These are phyloP conservation scores for Candida xyloterini DNA, from an alignment of 805 yeast species.

Conservation along the genomic window DNA sequence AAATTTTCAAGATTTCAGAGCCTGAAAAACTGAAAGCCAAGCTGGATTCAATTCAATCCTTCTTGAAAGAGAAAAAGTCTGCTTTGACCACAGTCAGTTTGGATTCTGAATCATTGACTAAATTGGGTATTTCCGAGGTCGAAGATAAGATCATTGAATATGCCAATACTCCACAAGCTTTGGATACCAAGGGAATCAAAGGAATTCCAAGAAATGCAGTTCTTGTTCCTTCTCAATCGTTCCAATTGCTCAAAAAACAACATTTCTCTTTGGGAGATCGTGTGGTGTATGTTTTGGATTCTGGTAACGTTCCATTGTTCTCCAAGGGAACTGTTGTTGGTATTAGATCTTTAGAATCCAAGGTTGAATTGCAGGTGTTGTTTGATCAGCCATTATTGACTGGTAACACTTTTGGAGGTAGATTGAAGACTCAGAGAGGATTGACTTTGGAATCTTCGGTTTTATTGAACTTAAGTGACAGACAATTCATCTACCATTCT, in stretches of 20 bases:
- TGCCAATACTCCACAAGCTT: conserved; percentile 42
- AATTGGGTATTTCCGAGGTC: conserved; percentile 59
- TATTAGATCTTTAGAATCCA: conserved; percentile 52
- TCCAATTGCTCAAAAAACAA: conserved; percentile 70
- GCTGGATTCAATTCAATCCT: conserved; percentile 33
- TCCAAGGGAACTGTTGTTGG: conserved; percentile 89
- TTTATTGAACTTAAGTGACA: conserved; percentile 70
- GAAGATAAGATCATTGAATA: conserved; percentile 57
- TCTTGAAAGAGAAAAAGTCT: conserved; percentile 47
- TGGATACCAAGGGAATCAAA: conserved; percentile 55
- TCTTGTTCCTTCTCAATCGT: conserved; percentile 70
- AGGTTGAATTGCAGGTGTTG: conserved; percentile 67
- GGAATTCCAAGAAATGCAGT: conserved; percentile 86
- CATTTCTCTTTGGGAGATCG: conserved; percentile 85
- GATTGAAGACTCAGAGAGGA: conserved; percentile 77
- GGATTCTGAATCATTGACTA: conserved; percentile 75
- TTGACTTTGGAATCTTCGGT: conserved; percentile 76
- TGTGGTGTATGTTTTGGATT: conserved; percentile 75
- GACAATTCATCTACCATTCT: conserved; percentile 75
- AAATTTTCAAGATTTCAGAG: conserved; percentile 37
- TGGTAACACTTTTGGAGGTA: conserved; percentile 79
- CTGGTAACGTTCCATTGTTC: conserved; percentile 86
- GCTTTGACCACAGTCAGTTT: conserved; percentile 62
- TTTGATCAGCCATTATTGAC: conserved; percentile 83
- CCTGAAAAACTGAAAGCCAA: conserved; percentile 43